Conservation (phyloP, 208 protist species). For the Leishmania major region DNA sequence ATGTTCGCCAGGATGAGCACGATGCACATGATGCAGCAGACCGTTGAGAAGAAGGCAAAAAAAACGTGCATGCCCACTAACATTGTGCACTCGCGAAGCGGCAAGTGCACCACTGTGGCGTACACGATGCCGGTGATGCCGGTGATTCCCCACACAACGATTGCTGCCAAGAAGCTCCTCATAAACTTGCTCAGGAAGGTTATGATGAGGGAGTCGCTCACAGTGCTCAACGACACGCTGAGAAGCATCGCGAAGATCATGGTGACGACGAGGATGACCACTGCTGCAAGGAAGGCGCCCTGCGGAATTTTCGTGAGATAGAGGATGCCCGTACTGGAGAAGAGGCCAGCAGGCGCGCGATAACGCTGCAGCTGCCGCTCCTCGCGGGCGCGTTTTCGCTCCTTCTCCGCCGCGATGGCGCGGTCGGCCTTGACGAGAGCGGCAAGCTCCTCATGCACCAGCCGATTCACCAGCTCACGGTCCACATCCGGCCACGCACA, state of each 20-base stretch:
- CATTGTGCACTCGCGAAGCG: constrained; percentile 14
- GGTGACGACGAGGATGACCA: constrained; percentile 38
- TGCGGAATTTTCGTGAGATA: constrained; percentile 60
- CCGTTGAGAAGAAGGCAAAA: constrained; percentile 22
- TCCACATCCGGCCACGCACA: constrained; percentile 58
- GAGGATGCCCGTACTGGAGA: constrained; percentile 60
- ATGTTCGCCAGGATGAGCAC: background rate
- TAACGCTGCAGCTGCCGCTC: constrained; percentile 26
- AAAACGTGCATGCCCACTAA: constrained; percentile 4
- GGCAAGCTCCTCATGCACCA: constrained; percentile 66
- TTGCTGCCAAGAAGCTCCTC: background rate
- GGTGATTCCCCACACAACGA: constrained; percentile 13
- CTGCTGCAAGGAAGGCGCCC: constrained; percentile 50
- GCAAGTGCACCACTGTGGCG: constrained; percentile 49
- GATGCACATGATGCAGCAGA: constrained; percentile 9
- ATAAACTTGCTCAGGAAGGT: background rate
- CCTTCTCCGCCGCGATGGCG: constrained; percentile 41
- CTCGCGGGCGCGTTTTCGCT: constrained; percentile 22
- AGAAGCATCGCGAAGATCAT: constrained; percentile 8
- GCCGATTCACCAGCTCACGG: constrained; percentile 41
- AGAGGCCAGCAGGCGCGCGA: constrained; percentile 42
- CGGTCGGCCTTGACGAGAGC: constrained; percentile 58
- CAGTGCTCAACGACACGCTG: background rate
- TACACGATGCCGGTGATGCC: background rate
- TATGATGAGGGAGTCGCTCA: background rate